phyloP scores from a whole-genome alignment of 441 rosid genomes.

The Sinapis alba region DNA sequence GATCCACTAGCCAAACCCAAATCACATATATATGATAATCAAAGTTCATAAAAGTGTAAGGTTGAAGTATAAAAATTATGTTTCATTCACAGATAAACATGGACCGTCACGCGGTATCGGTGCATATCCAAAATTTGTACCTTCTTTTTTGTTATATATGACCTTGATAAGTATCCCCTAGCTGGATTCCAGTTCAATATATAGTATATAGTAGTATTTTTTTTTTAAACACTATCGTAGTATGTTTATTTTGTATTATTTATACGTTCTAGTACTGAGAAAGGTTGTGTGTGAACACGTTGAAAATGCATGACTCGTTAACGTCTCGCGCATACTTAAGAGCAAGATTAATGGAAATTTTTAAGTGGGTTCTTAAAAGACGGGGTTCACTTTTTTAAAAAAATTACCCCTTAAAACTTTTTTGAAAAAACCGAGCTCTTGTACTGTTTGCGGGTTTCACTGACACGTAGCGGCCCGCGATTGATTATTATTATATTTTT shows the following conservation, averaged over 20 bases:
- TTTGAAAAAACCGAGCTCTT: too few species aligned
- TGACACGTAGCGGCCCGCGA: too few species aligned
- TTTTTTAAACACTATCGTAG: neutral
- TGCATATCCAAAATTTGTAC: neutral
- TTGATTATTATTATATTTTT: too few species aligned
- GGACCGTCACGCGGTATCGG: neutral
- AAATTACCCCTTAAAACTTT: too few species aligned
- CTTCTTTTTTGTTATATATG: neutral
- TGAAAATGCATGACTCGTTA: constrained; percentile 22
- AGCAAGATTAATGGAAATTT: too few species aligned
- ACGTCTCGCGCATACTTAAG: constrained; percentile 17
- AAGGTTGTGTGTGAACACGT: constrained; percentile 15
- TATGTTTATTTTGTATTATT: constrained; percentile 7
- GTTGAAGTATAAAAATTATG: neutral
- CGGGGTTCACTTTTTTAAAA: too few species aligned
- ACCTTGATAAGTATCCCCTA: neutral
- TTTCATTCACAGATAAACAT: neutral
- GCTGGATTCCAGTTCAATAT: neutral
- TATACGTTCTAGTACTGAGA: neutral
- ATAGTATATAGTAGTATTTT: neutral
- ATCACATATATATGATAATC: neutral
- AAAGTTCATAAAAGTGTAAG: neutral
- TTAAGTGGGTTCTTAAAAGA: too few species aligned
- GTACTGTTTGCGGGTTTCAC: too few species aligned
- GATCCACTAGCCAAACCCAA: neutral